A percentile compares a stretch with the other conserved stretches of the same genome.
Conservation (phyloP, 31 red algal species). For the Porphyra umbilicalis region DNA sequence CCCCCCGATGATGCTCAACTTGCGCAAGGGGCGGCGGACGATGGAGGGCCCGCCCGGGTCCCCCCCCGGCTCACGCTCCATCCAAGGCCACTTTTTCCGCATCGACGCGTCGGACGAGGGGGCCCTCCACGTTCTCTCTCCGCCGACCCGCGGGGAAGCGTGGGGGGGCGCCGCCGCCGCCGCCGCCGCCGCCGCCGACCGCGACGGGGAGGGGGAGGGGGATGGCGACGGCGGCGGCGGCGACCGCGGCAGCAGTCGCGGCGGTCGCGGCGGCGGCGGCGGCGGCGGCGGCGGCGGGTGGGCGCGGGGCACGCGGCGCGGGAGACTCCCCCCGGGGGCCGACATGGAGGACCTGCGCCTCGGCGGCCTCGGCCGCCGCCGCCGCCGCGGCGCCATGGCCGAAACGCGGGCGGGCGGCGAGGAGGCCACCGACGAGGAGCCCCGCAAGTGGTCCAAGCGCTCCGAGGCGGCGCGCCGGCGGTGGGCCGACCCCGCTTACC, state of each 20-base stretch:
- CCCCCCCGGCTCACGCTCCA: background rate
- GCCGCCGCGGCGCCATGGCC: background rate
- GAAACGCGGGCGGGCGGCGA: background rate
- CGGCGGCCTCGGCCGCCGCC: background rate
- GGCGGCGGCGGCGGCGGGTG: background rate
- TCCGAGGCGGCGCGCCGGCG: slow-evolving; percentile 58
- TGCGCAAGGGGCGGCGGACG: background rate
- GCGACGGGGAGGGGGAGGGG: background rate
- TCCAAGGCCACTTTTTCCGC: slow-evolving; percentile 3
- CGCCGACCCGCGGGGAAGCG: background rate
- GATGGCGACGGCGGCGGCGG: background rate
- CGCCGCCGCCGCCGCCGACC: background rate
- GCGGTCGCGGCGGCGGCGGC: background rate
- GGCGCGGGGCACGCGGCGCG: background rate
- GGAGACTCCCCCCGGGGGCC: background rate
- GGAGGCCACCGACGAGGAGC: background rate
- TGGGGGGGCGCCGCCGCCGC: background rate
- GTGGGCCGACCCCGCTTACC: slow-evolving; percentile 65
- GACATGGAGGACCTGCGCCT: background rate
- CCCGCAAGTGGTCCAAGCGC: slow-evolving; percentile 37
- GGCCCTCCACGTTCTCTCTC: background rate
- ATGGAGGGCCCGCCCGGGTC: background rate
- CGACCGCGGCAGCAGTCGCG: too few relatives aligned
- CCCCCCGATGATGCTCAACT: background rate
- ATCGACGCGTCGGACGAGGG: background rate